These are phyloP conservation scores for Tolypocladium guangdongense DNA, from an alignment of 2,329 filamentous ascomycete genomes.

Conservation along the genomic window DNA sequence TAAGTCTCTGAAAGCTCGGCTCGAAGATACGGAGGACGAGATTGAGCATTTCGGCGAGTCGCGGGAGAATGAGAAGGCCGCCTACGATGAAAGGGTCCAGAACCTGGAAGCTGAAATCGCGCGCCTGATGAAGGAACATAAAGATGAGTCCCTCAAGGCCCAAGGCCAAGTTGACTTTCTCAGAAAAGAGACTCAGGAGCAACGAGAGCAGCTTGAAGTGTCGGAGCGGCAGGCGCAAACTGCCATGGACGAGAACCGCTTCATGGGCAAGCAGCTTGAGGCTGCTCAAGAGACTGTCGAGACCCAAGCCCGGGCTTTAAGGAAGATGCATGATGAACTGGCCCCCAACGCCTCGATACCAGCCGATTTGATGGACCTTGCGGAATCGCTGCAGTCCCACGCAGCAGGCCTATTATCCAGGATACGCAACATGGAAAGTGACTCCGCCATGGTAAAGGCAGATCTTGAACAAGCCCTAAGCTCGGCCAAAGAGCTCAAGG, in stretches of 20 bases:
- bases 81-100: slow-evolving; percentile 57
- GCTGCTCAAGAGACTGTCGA: slow-evolving; percentile 40
- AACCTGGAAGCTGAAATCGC: slow-evolving; percentile 63
- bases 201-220: slow-evolving; percentile 48
- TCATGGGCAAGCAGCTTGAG: slow-evolving; percentile 38
- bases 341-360: slow-evolving; percentile 42
- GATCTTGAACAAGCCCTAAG: slow-evolving; percentile 52
- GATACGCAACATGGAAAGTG: slow-evolving; percentile 47
- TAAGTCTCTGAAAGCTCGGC: slow-evolving; percentile 59
- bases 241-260: slow-evolving; percentile 42
- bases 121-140: slow-evolving; percentile 43
- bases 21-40: slow-evolving; percentile 88
- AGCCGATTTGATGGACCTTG: slow-evolving; percentile 43
- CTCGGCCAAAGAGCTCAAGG: slow-evolving; percentile 42
- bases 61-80: slow-evolving; percentile 68
- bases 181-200: slow-evolving; percentile 47
- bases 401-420: slow-evolving; percentile 50
- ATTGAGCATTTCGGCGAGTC: slow-evolving; percentile 76
- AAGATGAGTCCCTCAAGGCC: slow-evolving; percentile 45
- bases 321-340: slow-evolving; percentile 48
- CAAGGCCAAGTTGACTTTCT: slow-evolving; percentile 54
- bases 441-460: slow-evolving; percentile 46
- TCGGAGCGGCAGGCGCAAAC: slow-evolving; percentile 46
- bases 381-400: slow-evolving; percentile 47
- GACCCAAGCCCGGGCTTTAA: slow-evolving; percentile 41